Conservation (phyloP, 2,329 filamentous ascomycete species). For the Cytospora piceicola region DNA sequence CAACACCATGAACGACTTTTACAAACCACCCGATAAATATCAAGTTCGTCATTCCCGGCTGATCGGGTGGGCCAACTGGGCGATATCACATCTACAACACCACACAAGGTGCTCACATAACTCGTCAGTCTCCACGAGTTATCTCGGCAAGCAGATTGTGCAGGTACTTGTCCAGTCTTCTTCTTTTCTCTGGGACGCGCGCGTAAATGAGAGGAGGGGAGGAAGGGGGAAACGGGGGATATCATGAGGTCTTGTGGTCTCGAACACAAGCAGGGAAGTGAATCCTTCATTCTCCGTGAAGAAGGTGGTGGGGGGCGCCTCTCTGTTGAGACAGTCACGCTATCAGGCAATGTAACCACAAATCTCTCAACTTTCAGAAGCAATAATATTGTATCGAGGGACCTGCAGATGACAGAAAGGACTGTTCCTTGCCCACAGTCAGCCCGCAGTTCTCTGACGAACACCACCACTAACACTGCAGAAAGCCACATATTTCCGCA, state of each 20-base stretch:
- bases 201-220: background rate
- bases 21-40: background rate
- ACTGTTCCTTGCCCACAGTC: background rate
- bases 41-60: background rate
- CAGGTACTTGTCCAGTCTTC: background rate
- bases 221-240: too few species aligned
- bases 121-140: background rate
- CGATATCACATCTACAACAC: background rate
- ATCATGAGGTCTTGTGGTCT: background rate
- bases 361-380: background rate
- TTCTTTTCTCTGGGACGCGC: background rate
- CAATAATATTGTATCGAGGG: background rate
- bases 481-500: background rate
- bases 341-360: background rate
- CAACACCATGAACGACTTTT: background rate
- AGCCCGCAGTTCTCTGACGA: background rate
- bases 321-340: too few species aligned
- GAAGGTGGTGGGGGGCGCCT: too few species aligned
- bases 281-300: background rate
- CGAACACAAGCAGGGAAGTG: background rate
- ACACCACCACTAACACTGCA: background rate
- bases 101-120: background rate
- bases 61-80: background rate
- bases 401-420: background rate
- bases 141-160: background rate